These are phyloP conservation scores for Puccinellia tenuiflora DNA, from an alignment of 176 grass and related monocot species.

Conservation along the genomic window DNA sequence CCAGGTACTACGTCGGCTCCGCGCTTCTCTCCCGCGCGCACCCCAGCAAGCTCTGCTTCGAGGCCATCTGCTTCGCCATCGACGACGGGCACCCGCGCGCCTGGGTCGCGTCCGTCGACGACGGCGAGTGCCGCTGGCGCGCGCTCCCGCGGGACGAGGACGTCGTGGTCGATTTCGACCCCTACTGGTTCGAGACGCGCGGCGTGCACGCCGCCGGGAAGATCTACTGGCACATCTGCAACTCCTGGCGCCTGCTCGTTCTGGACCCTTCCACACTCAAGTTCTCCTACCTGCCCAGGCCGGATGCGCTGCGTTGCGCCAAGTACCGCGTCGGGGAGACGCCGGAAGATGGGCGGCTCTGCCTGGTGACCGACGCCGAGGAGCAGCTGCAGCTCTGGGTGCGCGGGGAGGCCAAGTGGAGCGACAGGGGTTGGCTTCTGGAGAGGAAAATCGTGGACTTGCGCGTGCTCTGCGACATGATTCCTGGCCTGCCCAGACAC, in stretches of 20 bases:
- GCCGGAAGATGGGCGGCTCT: not conserved
- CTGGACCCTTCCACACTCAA: not conserved
- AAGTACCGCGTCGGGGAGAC: not conserved
- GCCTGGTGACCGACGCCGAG: not conserved
- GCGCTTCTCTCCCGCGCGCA: not conserved
- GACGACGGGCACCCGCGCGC: not conserved
- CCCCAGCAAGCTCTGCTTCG: not conserved
- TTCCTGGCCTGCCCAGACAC: not conserved
- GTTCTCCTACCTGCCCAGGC: not conserved
- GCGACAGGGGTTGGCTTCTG: not conserved
- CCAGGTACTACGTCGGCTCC: not conserved
- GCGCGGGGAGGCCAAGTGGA: not conserved
- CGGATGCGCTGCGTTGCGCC: not conserved
- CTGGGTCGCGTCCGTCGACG: not conserved
- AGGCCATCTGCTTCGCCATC: not conserved
- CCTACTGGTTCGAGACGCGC: not conserved
- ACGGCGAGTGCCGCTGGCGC: not conserved
- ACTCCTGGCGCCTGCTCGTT: not conserved
- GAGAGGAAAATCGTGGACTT: not conserved
- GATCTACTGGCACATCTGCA: slow-evolving; percentile 6
- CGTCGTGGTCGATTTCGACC: not conserved
- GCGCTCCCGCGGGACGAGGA: not conserved
- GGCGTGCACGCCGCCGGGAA: not conserved
- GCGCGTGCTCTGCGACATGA: not conserved
- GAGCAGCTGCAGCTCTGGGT: not conserved